Evolutionary conservation across 2,329 filamentous ascomycete species (phyloP).

Genomic region (Fusarium mundagurra): DNA sequence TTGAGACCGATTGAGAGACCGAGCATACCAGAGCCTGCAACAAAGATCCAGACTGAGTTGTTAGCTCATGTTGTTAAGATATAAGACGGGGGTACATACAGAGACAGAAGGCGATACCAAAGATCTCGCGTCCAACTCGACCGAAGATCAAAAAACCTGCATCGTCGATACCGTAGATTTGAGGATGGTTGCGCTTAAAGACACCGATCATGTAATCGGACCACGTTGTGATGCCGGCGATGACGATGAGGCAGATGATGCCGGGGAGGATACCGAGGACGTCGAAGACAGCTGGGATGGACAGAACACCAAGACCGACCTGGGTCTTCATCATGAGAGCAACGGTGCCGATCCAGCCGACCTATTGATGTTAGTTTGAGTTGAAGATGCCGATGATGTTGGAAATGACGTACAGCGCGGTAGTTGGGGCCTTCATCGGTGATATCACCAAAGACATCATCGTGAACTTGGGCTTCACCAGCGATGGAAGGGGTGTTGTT

Average conservation of each 20-base stretch:
- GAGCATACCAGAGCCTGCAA: constrained; percentile 31
- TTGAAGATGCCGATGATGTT: background rate
- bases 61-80: background rate
- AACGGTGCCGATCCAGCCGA: constrained; percentile 55
- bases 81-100: constrained; percentile 34
- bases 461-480: constrained; percentile 23
- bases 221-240: constrained; percentile 59
- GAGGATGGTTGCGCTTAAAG: constrained; percentile 61
- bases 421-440: constrained; percentile 46
- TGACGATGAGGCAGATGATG: constrained; percentile 53
- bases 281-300: constrained; percentile 58
- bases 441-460: constrained; percentile 47
- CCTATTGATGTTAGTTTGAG: constrained; percentile 41
- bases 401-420: constrained; percentile 40
- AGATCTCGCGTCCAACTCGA: constrained; percentile 54
- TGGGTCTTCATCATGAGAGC: constrained; percentile 60
- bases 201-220: constrained; percentile 59
- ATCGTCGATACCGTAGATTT: constrained; percentile 65
- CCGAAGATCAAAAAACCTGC: constrained; percentile 60
- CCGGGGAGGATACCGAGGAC: constrained; percentile 59
- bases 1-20: constrained; percentile 53
- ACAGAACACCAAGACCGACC: constrained; percentile 57
- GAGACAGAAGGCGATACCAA: constrained; percentile 50
- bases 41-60: constrained; percentile 26
- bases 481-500: constrained; percentile 2